Evolutionary conservation across 495 filamentous ascomycete species (phyloP), one percentile per base, ranked within the genome.

Genomic region (Neurospora terricola): DNA sequence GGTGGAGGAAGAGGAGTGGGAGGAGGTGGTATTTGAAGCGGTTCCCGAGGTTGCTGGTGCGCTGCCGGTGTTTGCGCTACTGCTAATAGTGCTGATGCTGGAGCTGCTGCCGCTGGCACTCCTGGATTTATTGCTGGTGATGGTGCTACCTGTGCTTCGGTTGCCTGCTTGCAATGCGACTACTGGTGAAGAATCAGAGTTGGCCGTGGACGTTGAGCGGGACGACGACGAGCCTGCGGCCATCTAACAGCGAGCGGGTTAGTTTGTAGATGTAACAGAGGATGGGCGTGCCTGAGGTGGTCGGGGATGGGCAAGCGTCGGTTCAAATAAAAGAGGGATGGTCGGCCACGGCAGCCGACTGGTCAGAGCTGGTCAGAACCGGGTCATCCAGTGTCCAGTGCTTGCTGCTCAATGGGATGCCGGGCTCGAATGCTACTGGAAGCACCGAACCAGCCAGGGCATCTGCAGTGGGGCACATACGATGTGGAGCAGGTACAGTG

Each of bases 161-260:
- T 66, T 74, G 72, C 70, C 45, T 69, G 59, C 72, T 73, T 66
- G 54, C 54, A 66, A 66, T 66, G 54, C 54, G 27, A 66, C 30
- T 34, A 34, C 54, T 66, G 54, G 14, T 66, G 54, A 66, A 36
- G 12, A 8, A 30, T 66, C 54, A 18, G 54, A 66, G 27, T 34
- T 30, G 54, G 45, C 45, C 8, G 45, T 54, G 45, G 72, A 71
- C 42, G 70, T 62, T 39, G 77, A 73, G 27, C 73, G 73, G 40
- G 76, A 76, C 73, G 79, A 75, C 70, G 75, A 78, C 42, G 78
- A 79, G 73, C 80, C 76, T 75, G 79, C 81, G 76, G 81, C 81
- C 81, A 83, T 83, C 81, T 83, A 81, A 72, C 74, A 74, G 73
- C 70, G 73, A 72, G 37, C 69, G 76, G 75, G 75, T 73, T 72